Base-by-base conservation (phyloP, 495 filamentous ascomycete species). In the Schizothecium vesticola region DNA sequence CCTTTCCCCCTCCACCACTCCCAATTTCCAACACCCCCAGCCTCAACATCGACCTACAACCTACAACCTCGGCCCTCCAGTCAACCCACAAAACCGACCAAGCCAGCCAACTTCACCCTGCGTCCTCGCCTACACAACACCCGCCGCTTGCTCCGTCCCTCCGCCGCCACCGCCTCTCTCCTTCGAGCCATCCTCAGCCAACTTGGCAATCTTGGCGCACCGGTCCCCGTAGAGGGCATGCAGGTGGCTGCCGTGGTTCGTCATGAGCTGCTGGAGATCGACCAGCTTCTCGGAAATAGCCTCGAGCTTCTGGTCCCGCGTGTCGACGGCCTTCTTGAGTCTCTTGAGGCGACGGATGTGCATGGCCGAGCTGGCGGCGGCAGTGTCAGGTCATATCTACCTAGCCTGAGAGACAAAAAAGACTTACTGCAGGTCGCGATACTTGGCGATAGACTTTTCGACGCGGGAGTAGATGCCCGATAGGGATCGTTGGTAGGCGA, bases 221-320 rank as follows among this genome's bases (percentile, higher is more conserved):
- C 74, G 72, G 4, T 70, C 74, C n/a, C 69, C 25, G 21, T 78
- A 76, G 56, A 78, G 61, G 11, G 69, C 71, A 23, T 61, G 56
- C 43, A 78, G 64, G 56, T 73, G 76, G 4, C 70, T 57, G 6
- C 67, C 74, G 22, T 74, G 71, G 23, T 74, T 74, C 25, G 68
- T n/a, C 66, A 70, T 66, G 23, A 72, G 23, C 43, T 59, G 68
- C 60, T 69, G 76, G 62, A 73, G 56, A 58, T 73, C 69, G 43
- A 21, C 69, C 31, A 78, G 65, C 65, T 63, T 71, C 19, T 64
- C 61, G 31, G 67, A 61, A 25, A 78, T 74, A 12, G 63, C 36
- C 21, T 26, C 57, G 31, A 67, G 65, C 31, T 66, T 73, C 23
- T 58, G 60, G 57, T 75, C 71, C 59, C 76, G 74, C 25, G 26